A percentile compares a stretch with the other conserved stretches of the same genome.
These are phyloP conservation scores for Coniochaeta sp. DNA, from an alignment of 2,329 filamentous ascomycete genomes.

Conservation along the genomic window DNA sequence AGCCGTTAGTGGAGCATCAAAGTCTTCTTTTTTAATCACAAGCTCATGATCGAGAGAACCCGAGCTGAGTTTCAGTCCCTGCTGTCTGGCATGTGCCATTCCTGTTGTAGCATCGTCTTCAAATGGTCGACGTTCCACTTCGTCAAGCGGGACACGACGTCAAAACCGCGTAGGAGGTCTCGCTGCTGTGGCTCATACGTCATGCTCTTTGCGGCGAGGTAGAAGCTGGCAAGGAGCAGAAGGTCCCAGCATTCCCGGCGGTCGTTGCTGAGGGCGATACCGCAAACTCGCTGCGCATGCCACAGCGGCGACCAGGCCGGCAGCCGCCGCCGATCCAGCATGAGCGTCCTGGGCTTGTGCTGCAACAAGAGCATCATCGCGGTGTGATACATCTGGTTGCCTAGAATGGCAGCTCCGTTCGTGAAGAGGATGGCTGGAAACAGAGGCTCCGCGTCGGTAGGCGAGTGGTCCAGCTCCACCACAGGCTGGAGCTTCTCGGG, in stretches of 20 bases:
- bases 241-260: conserved; percentile 38
- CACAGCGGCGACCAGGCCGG: conserved; percentile 39
- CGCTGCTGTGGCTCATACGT: conserved; percentile 39
- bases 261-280: conserved; percentile 40
- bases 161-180: conserved; percentile 28
- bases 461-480: conserved; percentile 12
- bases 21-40: too few relatives aligned
- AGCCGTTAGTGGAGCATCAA: too few relatives aligned
- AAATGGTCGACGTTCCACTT: conserved; percentile 36
- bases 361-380: conserved; percentile 44
- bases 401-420: conserved; percentile 47
- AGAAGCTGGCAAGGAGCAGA: conserved; percentile 36
- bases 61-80: too few relatives aligned
- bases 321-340: too few relatives aligned
- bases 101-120: too few relatives aligned
- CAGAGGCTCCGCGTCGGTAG: conserved; percentile 16
- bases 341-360: conserved; percentile 33
- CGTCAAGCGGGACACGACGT: conserved; percentile 24
- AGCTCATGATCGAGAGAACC: too few relatives aligned
- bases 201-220: conserved; percentile 35
- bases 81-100: too few relatives aligned
- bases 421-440: conserved; percentile 46
- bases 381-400: conserved; percentile 50
- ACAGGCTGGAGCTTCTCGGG: conserved; percentile 1
- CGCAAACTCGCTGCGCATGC: conserved; percentile 41